These are phyloP conservation scores for Penstemon davidsonii DNA, from an alignment of 257 asterid species.

Conservation along the genomic window DNA sequence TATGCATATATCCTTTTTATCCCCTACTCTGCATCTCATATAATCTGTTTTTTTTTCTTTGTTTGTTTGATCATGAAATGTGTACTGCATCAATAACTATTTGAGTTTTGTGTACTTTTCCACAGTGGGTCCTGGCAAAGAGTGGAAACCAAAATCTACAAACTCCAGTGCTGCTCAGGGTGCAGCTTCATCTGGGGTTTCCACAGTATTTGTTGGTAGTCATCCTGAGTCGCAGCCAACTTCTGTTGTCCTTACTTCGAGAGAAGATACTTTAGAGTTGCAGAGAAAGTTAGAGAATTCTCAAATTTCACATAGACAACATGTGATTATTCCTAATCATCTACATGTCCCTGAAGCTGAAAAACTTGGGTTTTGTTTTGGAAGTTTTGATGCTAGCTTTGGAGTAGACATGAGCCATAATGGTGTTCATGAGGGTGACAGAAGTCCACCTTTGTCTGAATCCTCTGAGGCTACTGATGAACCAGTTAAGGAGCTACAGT, in stretches of 20 bases:
- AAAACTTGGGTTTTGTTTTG: conserved; percentile 65
- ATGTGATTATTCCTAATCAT: conserved; percentile 64
- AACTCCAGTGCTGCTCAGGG: conserved; percentile 48
- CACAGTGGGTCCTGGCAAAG: conserved; percentile 66
- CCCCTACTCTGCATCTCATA: no score
- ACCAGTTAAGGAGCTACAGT: conserved; percentile 35
- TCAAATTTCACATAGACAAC: conserved; percentile 42
- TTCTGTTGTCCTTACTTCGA: conserved; percentile 38
- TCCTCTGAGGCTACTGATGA: conserved; percentile 44
- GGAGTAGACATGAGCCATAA: conserved; percentile 38
- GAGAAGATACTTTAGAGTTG: conserved; percentile 49
- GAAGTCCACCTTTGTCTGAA: conserved; percentile 41
- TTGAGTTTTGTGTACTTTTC: conserved; percentile 28
- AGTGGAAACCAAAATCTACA: conserved; percentile 87
- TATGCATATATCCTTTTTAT: background rate
- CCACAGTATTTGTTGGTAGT: conserved; percentile 43
- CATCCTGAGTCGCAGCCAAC: conserved; percentile 40
- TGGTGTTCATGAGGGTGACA: conserved; percentile 30
- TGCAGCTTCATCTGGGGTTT: conserved; percentile 48
- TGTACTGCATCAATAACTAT: conserved; percentile 18
- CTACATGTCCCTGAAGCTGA: conserved; percentile 61
- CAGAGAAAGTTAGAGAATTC: conserved; percentile 44
- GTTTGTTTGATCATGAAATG: background rate
- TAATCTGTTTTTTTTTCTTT: background rate
- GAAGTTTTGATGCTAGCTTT: conserved; percentile 58